Evolutionary conservation across 176 grass and related monocot species (phyloP).

Genomic region (Bromus sterilis): DNA sequence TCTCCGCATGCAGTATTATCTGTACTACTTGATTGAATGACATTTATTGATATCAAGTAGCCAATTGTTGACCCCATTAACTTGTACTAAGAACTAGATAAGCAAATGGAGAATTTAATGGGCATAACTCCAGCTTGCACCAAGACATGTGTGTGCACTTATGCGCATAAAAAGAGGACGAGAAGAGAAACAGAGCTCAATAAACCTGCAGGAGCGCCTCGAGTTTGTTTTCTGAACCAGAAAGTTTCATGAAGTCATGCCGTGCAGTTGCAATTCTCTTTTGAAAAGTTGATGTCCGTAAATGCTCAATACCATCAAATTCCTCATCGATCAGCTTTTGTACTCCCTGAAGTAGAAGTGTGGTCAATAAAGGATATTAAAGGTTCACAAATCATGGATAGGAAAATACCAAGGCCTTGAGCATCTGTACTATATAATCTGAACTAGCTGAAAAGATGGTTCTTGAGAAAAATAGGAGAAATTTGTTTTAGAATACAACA

Average conservation of each 20-base stretch:
- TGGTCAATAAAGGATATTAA: neutral
- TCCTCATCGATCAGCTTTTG: conserved; percentile 94
- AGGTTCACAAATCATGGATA: neutral
- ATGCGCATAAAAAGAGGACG: neutral
- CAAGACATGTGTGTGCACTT: neutral
- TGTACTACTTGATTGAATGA: neutral
- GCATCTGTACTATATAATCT: neutral
- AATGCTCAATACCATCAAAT: conserved; percentile 90
- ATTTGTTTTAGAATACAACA: neutral
- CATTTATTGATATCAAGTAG: neutral
- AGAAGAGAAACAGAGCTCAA: conserved; percentile 6
- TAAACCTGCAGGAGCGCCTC: conserved; percentile 90
- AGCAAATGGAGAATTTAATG: neutral
- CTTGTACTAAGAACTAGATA: neutral
- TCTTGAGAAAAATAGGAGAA: neutral
- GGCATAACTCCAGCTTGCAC: neutral
- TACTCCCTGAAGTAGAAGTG: conserved; percentile 48
- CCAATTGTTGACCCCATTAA: neutral
- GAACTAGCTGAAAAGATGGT: neutral
- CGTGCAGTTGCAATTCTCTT: conserved; percentile 94
- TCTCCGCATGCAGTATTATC: neutral
- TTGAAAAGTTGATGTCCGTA: conserved; percentile 84
- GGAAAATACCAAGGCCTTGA: neutral
- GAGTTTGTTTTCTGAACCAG: conserved; percentile 87
- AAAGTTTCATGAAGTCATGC: conserved; percentile 94